A percentile compares a stretch with the other conserved stretches of the same genome.
Conservation (phyloP, 352 stramenopile species). For the Phytophthora tubulina region DNA sequence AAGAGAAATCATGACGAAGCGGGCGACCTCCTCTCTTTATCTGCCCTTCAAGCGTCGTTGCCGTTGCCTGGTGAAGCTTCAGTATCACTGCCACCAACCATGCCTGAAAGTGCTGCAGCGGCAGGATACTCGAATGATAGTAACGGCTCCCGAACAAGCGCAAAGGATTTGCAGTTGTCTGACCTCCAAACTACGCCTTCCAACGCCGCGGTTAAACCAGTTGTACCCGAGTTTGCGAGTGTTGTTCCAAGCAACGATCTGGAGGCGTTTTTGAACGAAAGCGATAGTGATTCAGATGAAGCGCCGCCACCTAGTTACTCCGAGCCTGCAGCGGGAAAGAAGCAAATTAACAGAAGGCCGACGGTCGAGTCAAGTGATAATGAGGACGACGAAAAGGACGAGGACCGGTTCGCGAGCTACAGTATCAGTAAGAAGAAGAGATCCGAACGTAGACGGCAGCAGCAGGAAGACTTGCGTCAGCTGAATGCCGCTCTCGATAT, state of each 20-base stretch:
- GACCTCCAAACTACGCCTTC: conserved; percentile 17
- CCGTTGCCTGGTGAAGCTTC: conserved; percentile 12
- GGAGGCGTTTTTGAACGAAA: conserved; percentile 74
- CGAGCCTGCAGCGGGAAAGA: not conserved
- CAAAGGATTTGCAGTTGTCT: conserved; percentile 15
- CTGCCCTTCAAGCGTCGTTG: conserved; percentile 34
- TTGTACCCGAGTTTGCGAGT: conserved; percentile 20
- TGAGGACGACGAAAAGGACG: conserved; percentile 37
- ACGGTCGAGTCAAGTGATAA: conserved; percentile 46
- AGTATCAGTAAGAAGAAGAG: conserved; percentile 54
- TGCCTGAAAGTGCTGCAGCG: not conserved
- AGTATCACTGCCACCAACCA: not conserved
- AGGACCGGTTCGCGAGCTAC: conserved; percentile 62
- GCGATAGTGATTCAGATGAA: conserved; percentile 62
- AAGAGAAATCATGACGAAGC: conserved; percentile 25
- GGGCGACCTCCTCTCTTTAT: conserved; percentile 29
- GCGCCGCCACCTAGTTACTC: conserved; percentile 5
- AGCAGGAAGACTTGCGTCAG: conserved; percentile 57
- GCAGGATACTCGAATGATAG: conserved; percentile 17
- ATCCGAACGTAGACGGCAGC: conserved; percentile 44
- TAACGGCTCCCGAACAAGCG: not conserved
- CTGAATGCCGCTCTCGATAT: conserved; percentile 45
- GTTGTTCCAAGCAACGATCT: conserved; percentile 50
- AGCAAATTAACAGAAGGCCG: not conserved
- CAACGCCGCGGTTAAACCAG: not conserved